Percentiles rank a stretch among this genome's conserved stretches.
These are phyloP conservation scores for Aeschynomene evenia DNA, from an alignment of 306 rosid genomes.

Conservation along the genomic window DNA sequence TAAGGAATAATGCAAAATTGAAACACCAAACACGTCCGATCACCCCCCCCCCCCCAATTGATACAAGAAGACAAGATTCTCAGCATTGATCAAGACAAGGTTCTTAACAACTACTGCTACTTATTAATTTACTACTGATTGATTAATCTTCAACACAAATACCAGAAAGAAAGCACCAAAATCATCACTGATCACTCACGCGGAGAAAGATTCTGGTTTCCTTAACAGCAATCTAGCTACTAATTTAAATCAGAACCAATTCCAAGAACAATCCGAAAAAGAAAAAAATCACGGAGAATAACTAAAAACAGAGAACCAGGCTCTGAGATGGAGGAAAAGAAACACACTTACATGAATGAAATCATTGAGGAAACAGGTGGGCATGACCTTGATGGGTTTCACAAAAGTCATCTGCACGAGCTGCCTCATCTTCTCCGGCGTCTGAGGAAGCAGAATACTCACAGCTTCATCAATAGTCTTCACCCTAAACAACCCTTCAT, in stretches of 20 bases:
- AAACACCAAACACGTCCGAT: neutral
- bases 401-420: constrained; percentile 55
- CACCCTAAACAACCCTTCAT: constrained; percentile 64
- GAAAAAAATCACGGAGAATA: neutral
- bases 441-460: constrained; percentile 59
- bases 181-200: neutral
- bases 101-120: no score
- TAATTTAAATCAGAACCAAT: neutral
- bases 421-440: constrained; percentile 55
- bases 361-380: constrained; percentile 67
- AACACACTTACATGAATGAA: constrained; percentile 58
- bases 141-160: neutral
- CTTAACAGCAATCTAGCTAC: neutral
- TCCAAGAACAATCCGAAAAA: neutral
- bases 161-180: neutral
- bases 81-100: neutral
- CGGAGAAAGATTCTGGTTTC: neutral
- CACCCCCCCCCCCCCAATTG: neutral
- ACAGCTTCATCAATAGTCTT: constrained; percentile 69
- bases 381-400: constrained; percentile 49
- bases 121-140: neutral
- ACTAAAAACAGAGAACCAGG: neutral
- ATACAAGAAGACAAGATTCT: neutral
- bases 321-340: neutral
- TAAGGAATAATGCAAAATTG: neutral